Base-by-base conservation (phyloP, 2,329 filamentous ascomycete genomes). In the Diaporthe citrichinensis region DNA sequence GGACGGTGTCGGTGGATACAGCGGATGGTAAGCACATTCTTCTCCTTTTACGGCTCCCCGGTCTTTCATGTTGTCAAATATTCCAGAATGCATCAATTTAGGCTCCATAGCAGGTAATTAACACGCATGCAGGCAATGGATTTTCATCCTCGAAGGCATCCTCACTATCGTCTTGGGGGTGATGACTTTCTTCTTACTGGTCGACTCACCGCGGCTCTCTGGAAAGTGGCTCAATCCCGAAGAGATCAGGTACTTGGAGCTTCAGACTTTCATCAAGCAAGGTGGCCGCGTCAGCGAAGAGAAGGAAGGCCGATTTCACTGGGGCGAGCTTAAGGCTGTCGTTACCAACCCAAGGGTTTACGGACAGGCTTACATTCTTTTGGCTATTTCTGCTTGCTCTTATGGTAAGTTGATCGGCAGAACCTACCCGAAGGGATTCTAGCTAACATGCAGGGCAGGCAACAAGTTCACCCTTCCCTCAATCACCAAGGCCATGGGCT, bases 111-210 rank as follows among this genome's bases (percentile, higher is more conserved):
- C n/a, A n/a, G n/a, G n/a, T n/a, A n/a, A n/a, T n/a, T n/a, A n/a
- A n/a, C n/a, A n/a, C n/a, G n/a, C n/a, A n/a, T n/a, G n/a, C n/a
- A n/a, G n/a, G 87, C 84, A 87, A 61, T 91, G 89, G 88, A 94
- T 94, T 91, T 94, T 91, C 78, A 82, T 94, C 0, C 89, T 94
- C 0, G 92, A 94, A 78, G 92, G 92, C 0, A 79, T 90, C 14
- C 90, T 93, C 77, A 88, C 92, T 5, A 87, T 87, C 74, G 81
- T 90, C 31, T 82, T 94, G n/a, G 91, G 92, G 5, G 79, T 92
- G 41, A 75, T 87, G 17, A 51, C 44, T 5, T 92, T 90, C 83
- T 93, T 74, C 58, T 39, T 77, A 7, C 74, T 78, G 2, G 72
- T 77, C 28, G 75, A 78, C 62, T 53, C 74, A 10, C 65, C 75